Evolutionary conservation across 2,329 filamentous ascomycete genomes (phyloP), one percentile per base, ranked within the genome.

Genomic region (Diaporthe humulicola): DNA sequence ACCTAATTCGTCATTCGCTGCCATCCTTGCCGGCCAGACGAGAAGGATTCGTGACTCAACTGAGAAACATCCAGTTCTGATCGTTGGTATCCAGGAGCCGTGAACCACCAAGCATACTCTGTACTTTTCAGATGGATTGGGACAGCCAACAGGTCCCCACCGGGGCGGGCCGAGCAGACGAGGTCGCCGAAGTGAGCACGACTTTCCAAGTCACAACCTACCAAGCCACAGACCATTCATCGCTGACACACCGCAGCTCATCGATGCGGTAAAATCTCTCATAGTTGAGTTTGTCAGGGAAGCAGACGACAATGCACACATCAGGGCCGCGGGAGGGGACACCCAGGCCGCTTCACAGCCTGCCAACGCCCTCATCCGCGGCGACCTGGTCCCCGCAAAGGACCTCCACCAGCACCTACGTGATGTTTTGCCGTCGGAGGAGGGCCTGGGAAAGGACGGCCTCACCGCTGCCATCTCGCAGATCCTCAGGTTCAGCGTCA

Each of bases 401-500:
- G 87, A 90, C 25, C 83, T 93, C 19, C 82, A 85, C 2, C 86
- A 89, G 58, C 86, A 90, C 67, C 85, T 93, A 76, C 84, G 88
- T 15, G 86, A 94, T 54, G 84, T 89, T 9, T 85, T 95, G 8
- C 92, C 93, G 0, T 79, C 84, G 3, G 84, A 83, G 4, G 82
- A 87, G 52, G 92, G 90, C 10, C 86, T 85, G 76, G 93, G 92
- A 1, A 93, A 93, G 78, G 90, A 94, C 57, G 96, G 96, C 0
- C 86, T 98, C 42, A 86, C 98, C 38, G 88, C 91, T 45, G 90
- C 91, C 4, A 89, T 98, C 60, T 86, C 91, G 78, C 90, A 92
- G 75, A 88, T 98, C 28, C 87, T 98, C 56, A 88, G 90, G 77
- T 95, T 97, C 84, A 97, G 94, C 80, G 96, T 98, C 81, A 99